phyloP scores from a whole-genome alignment of 2,329 filamentous ascomycete genomes.

The Penicillium carneum region DNA sequence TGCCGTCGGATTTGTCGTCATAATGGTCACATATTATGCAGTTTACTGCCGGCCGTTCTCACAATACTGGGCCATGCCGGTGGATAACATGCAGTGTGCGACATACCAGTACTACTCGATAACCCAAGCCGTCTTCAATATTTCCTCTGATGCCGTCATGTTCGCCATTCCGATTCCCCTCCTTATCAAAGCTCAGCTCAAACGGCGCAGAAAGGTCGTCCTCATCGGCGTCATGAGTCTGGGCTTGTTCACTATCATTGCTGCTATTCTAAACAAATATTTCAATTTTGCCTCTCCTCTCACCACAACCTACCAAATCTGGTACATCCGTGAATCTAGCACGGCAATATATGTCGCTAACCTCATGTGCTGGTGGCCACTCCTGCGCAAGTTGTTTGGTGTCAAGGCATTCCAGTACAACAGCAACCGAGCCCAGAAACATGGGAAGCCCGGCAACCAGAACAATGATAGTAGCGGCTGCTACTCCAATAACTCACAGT shows the following conservation, averaged over 20 bases:
- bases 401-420: slow-evolving; percentile 40
- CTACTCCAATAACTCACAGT: slow-evolving; percentile 27
- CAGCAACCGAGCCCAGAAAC: slow-evolving; percentile 35
- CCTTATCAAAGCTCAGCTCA: slow-evolving; percentile 46
- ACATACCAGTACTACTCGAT: slow-evolving; percentile 53
- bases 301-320: slow-evolving; percentile 51
- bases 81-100: slow-evolving; percentile 50
- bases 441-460: slow-evolving; percentile 19
- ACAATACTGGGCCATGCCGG: slow-evolving; percentile 60
- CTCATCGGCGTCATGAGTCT: slow-evolving; percentile 48
- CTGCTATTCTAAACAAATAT: slow-evolving; percentile 59
- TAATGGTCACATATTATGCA: slow-evolving; percentile 58
- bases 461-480: slow-evolving; percentile 31
- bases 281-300: slow-evolving; percentile 51
- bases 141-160: slow-evolving; percentile 52
- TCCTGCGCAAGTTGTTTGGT: slow-evolving; percentile 41
- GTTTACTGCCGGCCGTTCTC: slow-evolving; percentile 60
- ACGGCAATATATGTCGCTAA: slow-evolving; percentile 57
- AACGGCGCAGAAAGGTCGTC: slow-evolving; percentile 44
- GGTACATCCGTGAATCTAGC: slow-evolving; percentile 54
- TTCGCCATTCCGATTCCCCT: slow-evolving; percentile 51
- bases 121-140: slow-evolving; percentile 56
- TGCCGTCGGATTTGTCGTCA: slow-evolving; percentile 54
- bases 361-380: slow-evolving; percentile 46
- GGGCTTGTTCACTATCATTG: slow-evolving; percentile 52